These are phyloP conservation scores for Talaromyces sp. DNA, from an alignment of 2,329 filamentous ascomycete genomes.

Conservation along the genomic window DNA sequence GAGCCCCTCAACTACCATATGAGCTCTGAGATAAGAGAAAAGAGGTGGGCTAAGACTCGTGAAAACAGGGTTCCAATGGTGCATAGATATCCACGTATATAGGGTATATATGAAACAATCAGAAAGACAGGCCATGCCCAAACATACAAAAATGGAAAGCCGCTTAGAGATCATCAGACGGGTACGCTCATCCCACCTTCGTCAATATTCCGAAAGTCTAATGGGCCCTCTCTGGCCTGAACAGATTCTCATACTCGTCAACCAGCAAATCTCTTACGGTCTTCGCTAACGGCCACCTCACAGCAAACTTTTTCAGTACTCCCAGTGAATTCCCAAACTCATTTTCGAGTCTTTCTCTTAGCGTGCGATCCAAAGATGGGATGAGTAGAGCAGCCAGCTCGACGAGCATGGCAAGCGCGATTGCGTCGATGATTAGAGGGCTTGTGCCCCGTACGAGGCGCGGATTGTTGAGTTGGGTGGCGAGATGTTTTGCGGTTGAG, in stretches of 20 bases:
- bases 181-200: not conserved
- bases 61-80: not conserved
- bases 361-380: constrained; percentile 26
- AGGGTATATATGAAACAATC: not conserved
- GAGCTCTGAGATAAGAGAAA: too few species aligned
- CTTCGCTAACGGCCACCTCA: constrained; percentile 17
- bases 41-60: too few species aligned
- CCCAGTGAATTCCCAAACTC: constrained; percentile 14
- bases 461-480: constrained; percentile 14
- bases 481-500: constrained; percentile 21
- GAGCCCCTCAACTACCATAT: too few species aligned
- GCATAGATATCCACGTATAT: not conserved
- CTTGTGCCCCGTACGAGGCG: constrained; percentile 12
- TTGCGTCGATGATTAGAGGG: constrained; percentile 29
- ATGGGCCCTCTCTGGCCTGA: not conserved
- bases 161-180: not conserved
- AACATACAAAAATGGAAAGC: not conserved
- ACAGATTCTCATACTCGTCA: constrained; percentile 7
- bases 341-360: not conserved
- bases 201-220: not conserved
- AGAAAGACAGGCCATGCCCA: not conserved
- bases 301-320: constrained; percentile 13
- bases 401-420: constrained; percentile 69
- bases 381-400: constrained; percentile 59
- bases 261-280: constrained; percentile 3